phyloP scores from a whole-genome alignment of 2,329 filamentous ascomycete species.

The Fusarium sp. region DNA sequence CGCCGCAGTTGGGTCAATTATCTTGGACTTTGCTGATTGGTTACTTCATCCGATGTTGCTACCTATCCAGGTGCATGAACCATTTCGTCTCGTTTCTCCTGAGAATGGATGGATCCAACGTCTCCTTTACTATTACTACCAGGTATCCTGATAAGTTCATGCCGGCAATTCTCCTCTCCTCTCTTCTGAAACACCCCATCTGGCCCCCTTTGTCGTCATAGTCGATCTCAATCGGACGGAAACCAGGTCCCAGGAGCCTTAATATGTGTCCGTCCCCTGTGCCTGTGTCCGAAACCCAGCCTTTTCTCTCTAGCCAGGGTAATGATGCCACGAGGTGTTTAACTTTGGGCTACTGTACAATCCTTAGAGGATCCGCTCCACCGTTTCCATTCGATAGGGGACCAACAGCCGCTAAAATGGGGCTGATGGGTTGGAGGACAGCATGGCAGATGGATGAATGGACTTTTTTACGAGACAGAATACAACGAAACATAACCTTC shows the following conservation, averaged over 20 bases:
- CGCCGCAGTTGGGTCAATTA: background rate
- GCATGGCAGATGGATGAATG: background rate
- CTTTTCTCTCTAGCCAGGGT: constrained; percentile 4
- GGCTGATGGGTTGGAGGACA: background rate
- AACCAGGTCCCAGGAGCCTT: constrained; percentile 29
- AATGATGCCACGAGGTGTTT: constrained; percentile 16
- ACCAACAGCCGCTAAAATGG: background rate
- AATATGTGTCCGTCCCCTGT: constrained; percentile 17
- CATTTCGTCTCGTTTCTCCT: constrained; percentile 7
- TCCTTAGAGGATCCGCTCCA: constrained; percentile 19
- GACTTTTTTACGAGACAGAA: background rate
- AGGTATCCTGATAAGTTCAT: background rate
- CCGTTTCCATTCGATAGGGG: constrained; percentile 14
- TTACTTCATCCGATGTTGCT: background rate
- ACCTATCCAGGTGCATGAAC: background rate
- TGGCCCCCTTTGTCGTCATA: constrained; percentile 33
- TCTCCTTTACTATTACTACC: constrained; percentile 7
- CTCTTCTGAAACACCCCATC: constrained; percentile 21
- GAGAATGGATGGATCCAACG: constrained; percentile 1
- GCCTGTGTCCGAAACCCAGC: constrained; percentile 17
- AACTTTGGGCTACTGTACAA: constrained; percentile 12
- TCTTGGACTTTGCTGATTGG: background rate
- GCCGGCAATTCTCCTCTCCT: constrained; percentile 17
- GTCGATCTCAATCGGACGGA: constrained; percentile 25
- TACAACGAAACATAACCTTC: background rate